Evolutionary conservation across 228 moss, liverwort and hornwort genomes (phyloP), one percentile per base, ranked within the genome.

Genomic region (Sphagnum magellanicum): DNA sequence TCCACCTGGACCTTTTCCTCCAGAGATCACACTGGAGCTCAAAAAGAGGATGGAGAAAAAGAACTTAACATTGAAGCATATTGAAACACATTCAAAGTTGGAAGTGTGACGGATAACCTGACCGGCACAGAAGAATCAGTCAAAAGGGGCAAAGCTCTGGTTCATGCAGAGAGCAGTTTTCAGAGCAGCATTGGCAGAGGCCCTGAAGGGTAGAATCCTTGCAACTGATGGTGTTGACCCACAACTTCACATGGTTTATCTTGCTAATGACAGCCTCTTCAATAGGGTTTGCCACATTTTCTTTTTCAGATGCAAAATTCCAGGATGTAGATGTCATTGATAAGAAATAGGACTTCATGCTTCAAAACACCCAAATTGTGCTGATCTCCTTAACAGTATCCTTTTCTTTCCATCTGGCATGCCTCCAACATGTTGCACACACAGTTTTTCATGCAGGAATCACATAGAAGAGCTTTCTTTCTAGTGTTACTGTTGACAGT

Each of bases 101-200:
- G n/a, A n/a, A 88, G 88, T 49, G 75, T 97, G 16, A 59, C 93
- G 60, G 91, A 97, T 70, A 88, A 81, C 71, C 76, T 97, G 62
- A 88, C 89, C 61, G 93, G 97, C 67, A 87, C 90, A 5, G 93
- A 93, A 77, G 97, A 97, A 68, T 93, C 91, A 51, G 94, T 92
- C 48, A 94, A 86, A 86, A 70, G 94, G 85, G 75, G 94, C 98
- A 46, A 98, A 93, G 69, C 72, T 76, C 51, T 98, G 98, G 98
- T 98, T 94, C 70, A 92, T 94, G 98, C 93, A 93, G 78, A 87
- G 94, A 76, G 79, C 77, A 63, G 71, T 86, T 8, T 98, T 81
- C 71, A 89, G 81, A 63, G 84, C 91, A 74, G 81, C 82, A 57
- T 71, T 98, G 60, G 98, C 94, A 46, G 98, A 92, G 78, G 81